Base-by-base conservation (phyloP, 768 basidiomycete species). In the Mrakia gelida region DNA sequence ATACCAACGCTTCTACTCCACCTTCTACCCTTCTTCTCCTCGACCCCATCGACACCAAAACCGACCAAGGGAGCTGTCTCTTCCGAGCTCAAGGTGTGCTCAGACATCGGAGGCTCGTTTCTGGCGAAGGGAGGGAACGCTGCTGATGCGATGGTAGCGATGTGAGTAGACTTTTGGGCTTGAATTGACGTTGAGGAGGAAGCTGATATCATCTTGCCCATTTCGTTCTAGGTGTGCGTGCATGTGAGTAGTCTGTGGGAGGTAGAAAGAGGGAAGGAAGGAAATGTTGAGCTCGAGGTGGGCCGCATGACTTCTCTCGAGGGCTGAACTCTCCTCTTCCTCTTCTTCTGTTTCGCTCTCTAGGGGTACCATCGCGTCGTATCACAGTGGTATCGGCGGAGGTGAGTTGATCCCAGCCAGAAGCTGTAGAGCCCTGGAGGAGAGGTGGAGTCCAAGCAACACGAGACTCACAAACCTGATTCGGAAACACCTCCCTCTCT, bases 311-410 rank as follows among this genome's bases (percentile, higher is more conserved):
- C 59, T 59, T 38, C 23, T 4, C 28, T 56, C 54, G 23, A 23
- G 26, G 28, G 59, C 59, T 28, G 26, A 28, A 59, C 59, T n/a
- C 59, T 59, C 3, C n/a, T 8, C 59, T 59, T 45, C 15, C 59
- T 59, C 59, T 59, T 59, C 59, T 23, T 2, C 11, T 15, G 16
- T 10, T 10, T 56, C 54, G 54, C 8, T 63, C 8, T 74, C 49
- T 71, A 74, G 75, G n/a, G 78, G 78, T 5, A 67, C 62, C 18
- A 73, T 79, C 7, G 78, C 78, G 2, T 52, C 38, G 0, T 79
- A 79, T 70, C 78, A 79, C 28, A 63, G 56, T 52, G 78, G 78
- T 0, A 49, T 79, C 9, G 78, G 77, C n/a, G 77, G 77, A 67
- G 72, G 72, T 73, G 34, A 62, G 77, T 77, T n/a, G 13, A 26